These are phyloP conservation scores for Caloboletus inedulis DNA, from an alignment of 1,284 basidiomycete species.

Conservation along the genomic window DNA sequence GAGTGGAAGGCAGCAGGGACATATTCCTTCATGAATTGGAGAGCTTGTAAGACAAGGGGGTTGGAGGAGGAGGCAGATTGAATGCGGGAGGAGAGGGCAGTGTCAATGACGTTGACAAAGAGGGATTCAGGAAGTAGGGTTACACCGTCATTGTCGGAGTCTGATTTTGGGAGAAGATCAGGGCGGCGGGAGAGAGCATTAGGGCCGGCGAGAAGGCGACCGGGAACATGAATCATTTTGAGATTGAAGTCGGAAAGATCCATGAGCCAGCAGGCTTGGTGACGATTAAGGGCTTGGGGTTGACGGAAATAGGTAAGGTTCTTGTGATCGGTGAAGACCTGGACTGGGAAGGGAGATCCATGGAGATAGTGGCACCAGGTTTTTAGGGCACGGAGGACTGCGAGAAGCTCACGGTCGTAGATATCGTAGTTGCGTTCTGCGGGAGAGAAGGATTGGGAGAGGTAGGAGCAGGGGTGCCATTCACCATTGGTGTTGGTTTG, in stretches of 20 bases:
- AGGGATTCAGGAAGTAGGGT: not conserved
- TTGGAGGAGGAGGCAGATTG: too few relatives aligned
- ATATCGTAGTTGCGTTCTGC: not conserved
- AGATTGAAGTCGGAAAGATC: not conserved
- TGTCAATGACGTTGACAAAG: not conserved
- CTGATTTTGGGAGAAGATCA: too few relatives aligned
- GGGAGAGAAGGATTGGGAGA: not conserved
- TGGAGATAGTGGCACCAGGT: not conserved
- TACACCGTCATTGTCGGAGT: too few relatives aligned
- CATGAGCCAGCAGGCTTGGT: not conserved
- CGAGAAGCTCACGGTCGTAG: not conserved
- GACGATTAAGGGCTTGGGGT: not conserved
- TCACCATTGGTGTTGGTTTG: not conserved
- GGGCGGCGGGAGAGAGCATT: not conserved
- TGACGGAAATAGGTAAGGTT: not conserved
- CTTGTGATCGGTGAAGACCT: too few relatives aligned
- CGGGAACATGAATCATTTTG: not conserved
- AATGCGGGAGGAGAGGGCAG: not conserved
- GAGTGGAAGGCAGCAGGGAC: not conserved
- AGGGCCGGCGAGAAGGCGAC: accelerated
- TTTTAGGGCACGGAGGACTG: not conserved
- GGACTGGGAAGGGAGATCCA: too few relatives aligned
- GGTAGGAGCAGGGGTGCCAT: not conserved
- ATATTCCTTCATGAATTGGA: not conserved
- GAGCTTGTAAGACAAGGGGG: not conserved